Base-by-base conservation (phyloP, 2,329 filamentous ascomycete species). In the Fusarium sp. region DNA sequence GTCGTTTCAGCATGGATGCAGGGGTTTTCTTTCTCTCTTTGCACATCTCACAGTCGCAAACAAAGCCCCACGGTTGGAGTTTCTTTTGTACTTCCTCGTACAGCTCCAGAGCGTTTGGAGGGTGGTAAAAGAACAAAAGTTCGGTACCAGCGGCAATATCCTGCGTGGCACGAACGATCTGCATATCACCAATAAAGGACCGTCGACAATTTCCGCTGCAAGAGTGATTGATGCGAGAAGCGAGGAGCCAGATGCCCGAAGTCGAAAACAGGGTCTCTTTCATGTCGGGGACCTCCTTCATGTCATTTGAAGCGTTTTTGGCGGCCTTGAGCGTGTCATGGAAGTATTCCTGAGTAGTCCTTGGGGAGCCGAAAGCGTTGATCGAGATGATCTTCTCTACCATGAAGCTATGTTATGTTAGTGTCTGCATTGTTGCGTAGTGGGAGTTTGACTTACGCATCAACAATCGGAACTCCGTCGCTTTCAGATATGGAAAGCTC, bases 1-100 rank as follows among this genome's bases (percentile, higher is more conserved):
- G 74, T 21, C 43, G 65, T 7, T 56, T 10, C 6, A 76, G 6
- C 1, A 45, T 47, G 1, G 30, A 23, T 1, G 34, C 30, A 0
- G 72, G 20, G 1, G 74, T 76, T 0, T 49, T 51, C 23, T 74
- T 73, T 47, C 63, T 68, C 7, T 72, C 70, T 2, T 77, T 74
- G 26, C 52, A 56, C 0, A 56, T 26, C 21, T 2, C 21, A 26
- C 46, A 56, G 36, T 6, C 11, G 46, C 52, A 56, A 11, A 20
- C 20, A 4, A 56, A 56, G 1, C 34, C 46, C 52, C 52, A 56
- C 24, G 1, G 0, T 34, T 42, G 2, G 51, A 21, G 6, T 46
- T 36, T 32, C 11, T 52, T 56, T 15, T 52, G 46, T 21, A 34
- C 4, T 26, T 56, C 52, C 11, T 52, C 20, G n/a, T 56, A 56